Conservation (phyloP, 495 filamentous ascomycete genomes). For the Neurospora sp. region DNA sequence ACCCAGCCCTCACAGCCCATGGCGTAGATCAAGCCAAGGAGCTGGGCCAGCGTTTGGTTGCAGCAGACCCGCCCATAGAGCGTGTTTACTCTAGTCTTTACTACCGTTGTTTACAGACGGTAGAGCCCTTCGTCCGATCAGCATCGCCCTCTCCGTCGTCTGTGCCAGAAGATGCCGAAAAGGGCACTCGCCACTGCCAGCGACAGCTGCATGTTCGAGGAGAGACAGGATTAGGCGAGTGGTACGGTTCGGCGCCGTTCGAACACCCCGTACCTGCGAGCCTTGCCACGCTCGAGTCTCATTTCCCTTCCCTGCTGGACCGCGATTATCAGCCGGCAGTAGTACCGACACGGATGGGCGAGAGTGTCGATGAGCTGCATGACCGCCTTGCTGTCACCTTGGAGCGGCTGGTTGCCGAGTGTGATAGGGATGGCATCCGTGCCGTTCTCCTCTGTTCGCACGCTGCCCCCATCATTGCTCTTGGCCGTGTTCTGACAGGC, state of each 20-base stretch:
- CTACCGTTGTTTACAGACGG: constrained; percentile 87
- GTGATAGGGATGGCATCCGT: constrained; percentile 53
- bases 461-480: constrained; percentile 77
- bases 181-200: neutral
- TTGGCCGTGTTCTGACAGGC: constrained; percentile 71
- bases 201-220: constrained; percentile 38
- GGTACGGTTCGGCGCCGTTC: constrained; percentile 75
- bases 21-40: constrained; percentile 78
- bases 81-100: constrained; percentile 78
- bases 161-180: neutral
- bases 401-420: constrained; percentile 54
- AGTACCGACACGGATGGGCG: constrained; percentile 59
- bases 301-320: constrained; percentile 55
- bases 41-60: constrained; percentile 54
- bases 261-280: constrained; percentile 70
- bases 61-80: constrained; percentile 55
- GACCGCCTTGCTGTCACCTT: constrained; percentile 65
- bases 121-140: constrained; percentile 58
- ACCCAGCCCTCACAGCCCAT: constrained; percentile 78
- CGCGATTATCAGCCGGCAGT: constrained; percentile 46
- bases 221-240: constrained; percentile 80
- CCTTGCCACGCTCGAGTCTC: constrained; percentile 41
- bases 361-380: constrained; percentile 69
- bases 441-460: constrained; percentile 80
- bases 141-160: constrained; percentile 19